Conservation (phyloP, 2,329 filamentous ascomycete genomes). For the Fusarium sarcochroum region DNA sequence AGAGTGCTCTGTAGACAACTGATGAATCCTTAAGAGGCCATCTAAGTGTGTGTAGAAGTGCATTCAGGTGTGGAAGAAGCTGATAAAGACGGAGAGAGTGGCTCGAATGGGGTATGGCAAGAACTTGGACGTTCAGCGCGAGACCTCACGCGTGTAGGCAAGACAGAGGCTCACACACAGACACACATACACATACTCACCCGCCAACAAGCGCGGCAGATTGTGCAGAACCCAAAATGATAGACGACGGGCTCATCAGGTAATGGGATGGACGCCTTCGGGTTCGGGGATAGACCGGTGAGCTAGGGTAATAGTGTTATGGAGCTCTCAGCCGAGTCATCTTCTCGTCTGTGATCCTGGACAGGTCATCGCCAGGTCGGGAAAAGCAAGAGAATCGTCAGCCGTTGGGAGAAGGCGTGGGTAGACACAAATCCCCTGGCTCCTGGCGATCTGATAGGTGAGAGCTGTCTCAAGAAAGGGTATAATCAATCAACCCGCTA, state of each 20-base stretch:
- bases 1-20: slow-evolving; percentile 36
- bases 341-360: slow-evolving; percentile 43
- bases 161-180: slow-evolving; percentile 30
- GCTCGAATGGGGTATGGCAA: slow-evolving; percentile 45
- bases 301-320: slow-evolving; percentile 42
- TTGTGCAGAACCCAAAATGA: slow-evolving; percentile 19
- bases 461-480: slow-evolving; percentile 20
- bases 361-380: slow-evolving; percentile 38
- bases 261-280: slow-evolving; percentile 32
- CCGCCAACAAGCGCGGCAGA: slow-evolving; percentile 38
- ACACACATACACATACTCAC: slow-evolving; percentile 22
- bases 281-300: slow-evolving; percentile 41
- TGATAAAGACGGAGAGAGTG: slow-evolving; percentile 43
- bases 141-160: slow-evolving; percentile 29
- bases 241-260: slow-evolving; percentile 15
- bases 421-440: slow-evolving; percentile 30
- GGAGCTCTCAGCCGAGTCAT: slow-evolving; percentile 45
- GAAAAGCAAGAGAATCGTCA: slow-evolving; percentile 46
- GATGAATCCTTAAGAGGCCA: slow-evolving; percentile 37
- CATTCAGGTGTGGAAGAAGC: slow-evolving; percentile 42
- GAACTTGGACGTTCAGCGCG: slow-evolving; percentile 34
- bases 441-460: slow-evolving; percentile 42
- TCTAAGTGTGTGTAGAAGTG: slow-evolving; percentile 36
- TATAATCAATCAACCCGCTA: slow-evolving; percentile 19
- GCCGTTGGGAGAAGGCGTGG: slow-evolving; percentile 39